Evolutionary conservation across 225 moss, liverwort and hornwort species (phyloP).

Genomic region (Lunularia cruciata): DNA sequence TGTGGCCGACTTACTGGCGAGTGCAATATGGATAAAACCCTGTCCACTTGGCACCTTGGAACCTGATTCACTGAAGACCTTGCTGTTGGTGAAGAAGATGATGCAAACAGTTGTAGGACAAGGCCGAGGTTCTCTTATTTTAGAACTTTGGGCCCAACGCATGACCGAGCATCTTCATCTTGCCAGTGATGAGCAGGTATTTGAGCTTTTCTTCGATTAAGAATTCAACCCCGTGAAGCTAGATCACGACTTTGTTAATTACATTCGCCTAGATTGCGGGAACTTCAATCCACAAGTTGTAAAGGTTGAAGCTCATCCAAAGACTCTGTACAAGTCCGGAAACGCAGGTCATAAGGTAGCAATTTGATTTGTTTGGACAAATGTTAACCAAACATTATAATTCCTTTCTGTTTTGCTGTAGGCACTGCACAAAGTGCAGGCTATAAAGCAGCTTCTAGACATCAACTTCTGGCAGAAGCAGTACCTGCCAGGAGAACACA

Average conservation of each 20-base stretch:
- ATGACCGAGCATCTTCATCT: slow-evolving; percentile 48
- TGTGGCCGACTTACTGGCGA: slow-evolving; percentile 75
- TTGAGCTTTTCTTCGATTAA: not conserved
- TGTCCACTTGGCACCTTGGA: slow-evolving; percentile 41
- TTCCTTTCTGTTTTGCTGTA: slow-evolving; percentile 27
- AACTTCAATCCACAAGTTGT: not conserved
- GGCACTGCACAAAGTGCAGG: slow-evolving; percentile 65
- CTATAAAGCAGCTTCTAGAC: slow-evolving; percentile 75
- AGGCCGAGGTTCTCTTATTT: slow-evolving; percentile 64
- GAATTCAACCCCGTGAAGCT: not conserved
- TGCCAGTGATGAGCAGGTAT: slow-evolving; percentile 72
- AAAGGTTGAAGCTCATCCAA: too few relatives aligned
- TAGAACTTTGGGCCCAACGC: slow-evolving; percentile 78
- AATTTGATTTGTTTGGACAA: too few relatives aligned
- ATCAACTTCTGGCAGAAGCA: slow-evolving; percentile 72
- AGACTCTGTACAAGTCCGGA: too few relatives aligned
- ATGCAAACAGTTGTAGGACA: slow-evolving; percentile 78
- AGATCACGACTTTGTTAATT: too few relatives aligned
- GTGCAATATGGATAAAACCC: slow-evolving; percentile 48
- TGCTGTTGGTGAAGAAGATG: slow-evolving; percentile 68
- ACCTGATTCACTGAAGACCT: slow-evolving; percentile 49
- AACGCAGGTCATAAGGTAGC: too few relatives aligned
- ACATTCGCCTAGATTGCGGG: too few relatives aligned
- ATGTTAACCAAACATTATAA: not conserved
- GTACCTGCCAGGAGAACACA: slow-evolving; percentile 34